Evolutionary conservation across 805 yeast genomes (phyloP), one percentile per base, ranked within the genome.

Genomic region (Saturnispora saitoi): DNA sequence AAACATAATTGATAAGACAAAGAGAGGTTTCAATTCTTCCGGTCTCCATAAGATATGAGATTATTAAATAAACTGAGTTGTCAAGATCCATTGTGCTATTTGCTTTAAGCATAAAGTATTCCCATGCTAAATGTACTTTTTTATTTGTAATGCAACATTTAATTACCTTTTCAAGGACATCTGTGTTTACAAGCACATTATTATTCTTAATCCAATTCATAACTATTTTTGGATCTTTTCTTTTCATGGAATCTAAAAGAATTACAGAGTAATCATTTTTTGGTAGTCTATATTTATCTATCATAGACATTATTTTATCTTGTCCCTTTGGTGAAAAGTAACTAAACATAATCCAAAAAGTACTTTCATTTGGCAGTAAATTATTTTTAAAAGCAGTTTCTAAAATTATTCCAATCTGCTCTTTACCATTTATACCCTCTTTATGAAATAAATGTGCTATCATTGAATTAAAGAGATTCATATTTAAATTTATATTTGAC

Each of bases 91-190:
- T 37, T 3, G 14, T 37, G 7, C 29, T 20, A 3, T 37, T 37
- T 14, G 41, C 26, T 14, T 37, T 22, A 22, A 24, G 11, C 17
- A n/a, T 37, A 14, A 37, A 37, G 15, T 37, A 37, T 11, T 37
- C 19, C 24, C 24, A 22, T 20, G 41, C 41, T 37, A 37, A 22
- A 5, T 22, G 29, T 15, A 37, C 15, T 22, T 37, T 37, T 19
- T 37, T 37, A 37, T 37, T 37, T 3, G 41, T 37, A 7, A 37
- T 22, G n/a, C 41, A 37, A n/a, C 41, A 37, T 37, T 37, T 37
- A 15, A 37, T 14, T 12, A 37, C 29, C 24, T 37, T 37, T 20
- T 22, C 29, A 8, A 37, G 17, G n/a, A 37, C 41, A 22, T 22
- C 30, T 5, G 41, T 22, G 22, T 20, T 20, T 3, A 37, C 12